A percentile compares a stretch with the other conserved stretches of the same genome.
Evolutionary conservation across 306 rosid genomes (phyloP).

Genomic region (Trifolium fragiferum): DNA sequence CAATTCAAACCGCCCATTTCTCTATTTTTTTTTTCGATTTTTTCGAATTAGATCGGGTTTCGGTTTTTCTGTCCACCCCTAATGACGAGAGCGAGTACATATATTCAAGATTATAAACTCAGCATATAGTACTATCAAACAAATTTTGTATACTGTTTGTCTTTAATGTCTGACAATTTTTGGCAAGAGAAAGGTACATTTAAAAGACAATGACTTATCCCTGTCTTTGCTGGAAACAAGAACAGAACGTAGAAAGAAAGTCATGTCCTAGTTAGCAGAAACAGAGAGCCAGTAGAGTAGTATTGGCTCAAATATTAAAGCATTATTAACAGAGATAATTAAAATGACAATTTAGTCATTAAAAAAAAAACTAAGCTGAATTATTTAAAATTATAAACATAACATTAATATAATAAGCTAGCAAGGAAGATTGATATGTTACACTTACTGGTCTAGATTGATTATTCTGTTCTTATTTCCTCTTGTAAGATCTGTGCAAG

Average conservation of each 20-base stretch:
- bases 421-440: too few species aligned
- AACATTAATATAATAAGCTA: background rate
- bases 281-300: constrained; percentile 22
- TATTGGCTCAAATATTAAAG: constrained; percentile 7
- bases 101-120: background rate
- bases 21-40: too few species aligned
- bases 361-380: too few species aligned
- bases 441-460: constrained; percentile 85
- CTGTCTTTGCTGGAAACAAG: constrained; percentile 30
- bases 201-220: constrained; percentile 43
- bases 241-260: constrained; percentile 18
- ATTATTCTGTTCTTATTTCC: constrained; percentile 50
- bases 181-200: constrained; percentile 3
- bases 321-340: background rate
- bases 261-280: constrained; percentile 25
- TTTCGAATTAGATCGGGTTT: too few species aligned
- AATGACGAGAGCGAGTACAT: too few species aligned
- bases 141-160: background rate
- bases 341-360: too few species aligned
- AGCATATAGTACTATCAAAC: background rate
- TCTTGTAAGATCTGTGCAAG: constrained; percentile 39
- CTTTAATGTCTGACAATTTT: constrained; percentile 15
- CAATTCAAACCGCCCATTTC: too few species aligned
- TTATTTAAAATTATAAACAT: too few species aligned
- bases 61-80: too few species aligned